Evolutionary conservation across 805 yeast species (phyloP), one percentile per base, ranked within the genome.

Genomic region (Suhomyces xylopsoci): DNA sequence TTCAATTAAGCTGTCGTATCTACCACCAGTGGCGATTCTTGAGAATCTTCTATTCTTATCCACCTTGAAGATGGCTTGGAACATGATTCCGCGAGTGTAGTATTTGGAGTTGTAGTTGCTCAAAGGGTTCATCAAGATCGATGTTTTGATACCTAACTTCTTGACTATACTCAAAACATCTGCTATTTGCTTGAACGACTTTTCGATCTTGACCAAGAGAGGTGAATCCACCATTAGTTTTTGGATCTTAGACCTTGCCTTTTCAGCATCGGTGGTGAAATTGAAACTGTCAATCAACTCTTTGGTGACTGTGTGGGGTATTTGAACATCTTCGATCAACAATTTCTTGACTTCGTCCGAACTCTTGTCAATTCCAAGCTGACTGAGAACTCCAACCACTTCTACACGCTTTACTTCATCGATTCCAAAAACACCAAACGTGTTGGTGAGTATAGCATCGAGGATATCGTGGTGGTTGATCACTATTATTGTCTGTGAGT

Each of bases 21-120:
- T 76, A 2, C 99, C 99, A 45, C 99, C 99, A 0, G 94, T 93
- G 14, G 94, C 94, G 41, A 94, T 73, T 41, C 78, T 57, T 0
- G 73, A 56, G 30, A 86, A 76, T 5, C 74, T 73, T 61, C 65
- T 65, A 56, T 63, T 77, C 55, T 61, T 78, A 60, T 77, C 83
- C 3, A 83, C 85, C 51, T 89, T 87, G 57, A 83, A 81, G 1
- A 90, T 81, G 0, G 88, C 90, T 59, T 90, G 96, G 65, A 93
- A 94, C 96, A 94, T 90, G 1, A 92, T 71, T 0, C 96, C 96
- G 15, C 84, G 83, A 38, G 78, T 74, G 64, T 92, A 94, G 64
- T 90, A 93, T 8, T 84, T 80, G 30, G 86, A 81, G 59, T 90
- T 90, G 69, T 89, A 90, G 57, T 90, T 90, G 61, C 91, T 82